Base-by-base conservation (phyloP, 352 stramenopile genomes). In the Phytophthora sansomeana region DNA sequence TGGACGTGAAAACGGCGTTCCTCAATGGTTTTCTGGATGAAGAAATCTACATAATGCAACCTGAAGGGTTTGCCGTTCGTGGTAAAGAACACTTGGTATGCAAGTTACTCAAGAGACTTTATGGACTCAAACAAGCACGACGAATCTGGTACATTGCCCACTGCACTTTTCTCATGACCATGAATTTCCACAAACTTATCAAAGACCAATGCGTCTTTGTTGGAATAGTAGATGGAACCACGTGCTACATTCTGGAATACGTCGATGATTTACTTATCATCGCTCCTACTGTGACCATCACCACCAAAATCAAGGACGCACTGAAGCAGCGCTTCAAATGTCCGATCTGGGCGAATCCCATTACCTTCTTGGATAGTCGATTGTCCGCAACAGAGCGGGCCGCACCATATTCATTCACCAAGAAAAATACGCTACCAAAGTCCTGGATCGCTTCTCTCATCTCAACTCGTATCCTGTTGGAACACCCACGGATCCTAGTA, bases 161-260 rank as follows among this genome's bases (percentile, higher is more conserved):
- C n/a, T n/a, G n/a, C n/a, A n/a, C n/a, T n/a, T n/a, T n/a, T n/a
- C n/a, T n/a, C n/a, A n/a, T n/a, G n/a, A n/a, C n/a, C n/a, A n/a
- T n/a, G n/a, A n/a, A n/a, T n/a, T n/a, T n/a, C n/a, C n/a, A n/a
- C n/a, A n/a, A n/a, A n/a, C n/a, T n/a, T 6, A 35, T 63, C 16
- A 69, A 60, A 63, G 43, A 69, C 29, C 52, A 53, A 28, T 69
- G 51, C 29, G 35, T 57, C 10, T 69, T 69, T 24, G 16, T 69
- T 14, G 54, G 54, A 13, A 24, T n/a, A 16, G 32, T 64, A 26
- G 41, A 60, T 6, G 50, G 38, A 17, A 8, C 19, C 1, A 59
- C 52, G 19, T 69, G 52, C 30, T 63, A 69, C 17, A 55, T 58
- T 33, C 35, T 60, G n/a, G 62, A 60, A 4, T 70, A 70, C 30